Base-by-base conservation (phyloP, 176 grass and related monocot genomes). In the Musa troglodytarum region DNA sequence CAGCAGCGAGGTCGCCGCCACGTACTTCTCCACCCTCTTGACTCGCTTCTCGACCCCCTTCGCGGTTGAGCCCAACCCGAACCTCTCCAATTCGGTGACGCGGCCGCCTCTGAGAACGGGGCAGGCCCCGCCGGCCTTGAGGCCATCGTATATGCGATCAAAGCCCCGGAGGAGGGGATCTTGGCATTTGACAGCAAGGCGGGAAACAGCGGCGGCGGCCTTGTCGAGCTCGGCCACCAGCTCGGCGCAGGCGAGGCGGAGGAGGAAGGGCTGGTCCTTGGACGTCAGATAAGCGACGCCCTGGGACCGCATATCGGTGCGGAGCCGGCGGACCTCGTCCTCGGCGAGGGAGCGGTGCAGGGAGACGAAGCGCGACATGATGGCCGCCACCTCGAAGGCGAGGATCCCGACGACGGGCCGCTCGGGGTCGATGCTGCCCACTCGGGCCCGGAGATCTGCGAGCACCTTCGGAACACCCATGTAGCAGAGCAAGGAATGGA, bases 221-320 rank as follows among this genome's bases (percentile, higher is more conserved):
- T 63, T 65, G 64, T 99, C 95, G 16, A 99, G 84, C 26, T 89
- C 87, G 54, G 55, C 69, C 6, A 94, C 73, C 3, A 92, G 64
- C 86, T 99, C 90, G 21, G 88, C 88, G 77, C 95, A 99, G 34
- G 95, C 90, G 19, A 91, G 76, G 26, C 28, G 52, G 67, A 99
- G 88, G 43, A 99, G 88, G 85, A 89, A 71, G 19, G 81, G 63
- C 82, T 94, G 95, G 62, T 99, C 95, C 55, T 83, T 89, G 73
- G 95, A 92, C 75, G 74, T 89, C 24, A 99, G 83, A 79, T 99
- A 99, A 12, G 91, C 82, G 3, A 99, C 95, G 19, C 95, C 95
- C 3, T 80, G 55, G 0, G 90, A 89, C 6, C 90, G 88, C 95
- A 99, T 99, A 73, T 99, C 88, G 71, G 86, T 76, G 0, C 91